Base-by-base conservation (phyloP, 768 basidiomycete species). In the Podaxis sp. region DNA sequence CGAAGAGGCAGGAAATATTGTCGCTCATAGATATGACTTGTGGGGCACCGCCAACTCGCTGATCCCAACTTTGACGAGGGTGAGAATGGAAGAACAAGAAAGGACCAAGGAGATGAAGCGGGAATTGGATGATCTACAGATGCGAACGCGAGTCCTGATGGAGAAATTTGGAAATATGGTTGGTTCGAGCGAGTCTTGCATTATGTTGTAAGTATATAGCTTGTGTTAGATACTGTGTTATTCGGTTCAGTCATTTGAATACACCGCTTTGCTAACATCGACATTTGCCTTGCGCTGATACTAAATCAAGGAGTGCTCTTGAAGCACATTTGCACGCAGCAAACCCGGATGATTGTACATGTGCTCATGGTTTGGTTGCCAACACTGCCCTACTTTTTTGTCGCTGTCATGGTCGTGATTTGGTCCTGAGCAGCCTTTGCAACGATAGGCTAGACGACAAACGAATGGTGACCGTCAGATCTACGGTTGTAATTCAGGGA, bases 61-160 rank as follows among this genome's bases (percentile, higher is more conserved):
- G 15, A 25, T 61, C 4, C 60, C 60, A 7, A 49, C 37, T 12
- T n/a, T 61, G 43, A 29, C 37, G 27, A 38, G n/a, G 25, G 60
- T 61, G 43, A 54, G 60, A 38, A 25, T 22, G 52, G 60, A 61
- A 22, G 60, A 61, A n/a, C 27, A 43, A 55, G 50, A 55, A 38
- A 55, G 60, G 27, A 13, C 53, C 13, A 49, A 60, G 25, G 59
- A 52, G 51, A 40, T 60, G 51, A 52, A 49, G 15, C 38, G 50
- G 25, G 59, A 60, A 17, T 43, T 60, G 52, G 47, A 53, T 13
- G 51, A 53, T 5, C 25, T 60, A 17, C 46, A 53, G 27, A 40
- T 41, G 22, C 59, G 51, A 8, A 52, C 40, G 2, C 50, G 41
- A 25, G 29, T 53, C 11, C 33, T 60, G 38, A 60, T 38, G 40